Base-by-base conservation (phyloP, 257 asterid species). In the Nicotiana noctiflora region DNA sequence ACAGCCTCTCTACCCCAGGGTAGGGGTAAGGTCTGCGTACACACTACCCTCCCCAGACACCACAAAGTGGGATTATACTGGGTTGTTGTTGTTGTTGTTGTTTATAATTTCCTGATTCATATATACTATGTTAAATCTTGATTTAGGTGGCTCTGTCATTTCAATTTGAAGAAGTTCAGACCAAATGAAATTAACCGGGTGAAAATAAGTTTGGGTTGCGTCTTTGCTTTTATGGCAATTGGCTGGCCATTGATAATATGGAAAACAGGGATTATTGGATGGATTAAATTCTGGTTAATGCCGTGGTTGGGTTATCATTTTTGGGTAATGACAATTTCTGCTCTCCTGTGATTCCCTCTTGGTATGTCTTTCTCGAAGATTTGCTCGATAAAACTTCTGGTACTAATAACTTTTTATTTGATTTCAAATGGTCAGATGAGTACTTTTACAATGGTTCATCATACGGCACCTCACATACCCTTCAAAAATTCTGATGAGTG, bases 291-390 rank as follows among this genome's bases (percentile, higher is more conserved):
- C 91, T 96, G 99, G 98, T 82, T 96, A 85, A 92, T 96, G 97
- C 99, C 98, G 1, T 94, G 96, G 96, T 83, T 96, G 84, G 99
- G 99, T 60, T 94, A 96, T 90, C 98, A 96, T 85, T 96, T 96
- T 82, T 96, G 98, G 99, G 99, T 95, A 95, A 83, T 70, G 6
- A 81, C 75, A 81, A 63, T 29, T 79, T n/a, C 83, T 81, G n/a
- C 59, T 59, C 64, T 13, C 70, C 56, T 37, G 8, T 76, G 81
- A 31, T 55, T 70, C 13, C 70, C 49, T 55, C 60, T 55, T 64
- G 49, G 27, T 56, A 46, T 59, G n/a, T 66, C 17, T 2, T 55
- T 77, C 25, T 59, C 34, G 34, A 21, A 46, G 17, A 37, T 19
- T 13, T 37, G 81, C 52, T 59, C 11, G 18, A 17, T 17, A 14